Base-by-base conservation (phyloP, 176 grass and related monocot genomes). In the Otatea glauca region DNA sequence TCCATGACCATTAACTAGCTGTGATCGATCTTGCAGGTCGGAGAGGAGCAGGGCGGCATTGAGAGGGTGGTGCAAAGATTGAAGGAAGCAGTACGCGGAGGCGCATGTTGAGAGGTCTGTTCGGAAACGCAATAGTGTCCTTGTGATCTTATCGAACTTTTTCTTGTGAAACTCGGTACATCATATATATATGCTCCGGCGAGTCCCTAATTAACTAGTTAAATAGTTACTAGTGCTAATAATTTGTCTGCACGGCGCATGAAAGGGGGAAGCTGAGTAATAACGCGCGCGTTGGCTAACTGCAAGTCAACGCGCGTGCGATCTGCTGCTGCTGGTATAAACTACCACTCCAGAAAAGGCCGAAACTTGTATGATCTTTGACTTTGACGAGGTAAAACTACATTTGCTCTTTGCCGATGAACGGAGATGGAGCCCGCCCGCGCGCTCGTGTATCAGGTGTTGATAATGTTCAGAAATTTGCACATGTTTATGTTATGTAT, bases 11-110 rank as follows among this genome's bases (percentile, higher is more conserved):
- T 20, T 45, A 55, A 13, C 5, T 65, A 5, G 21, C 16, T 49
- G 18, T 35, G 18, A 15, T 78, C 1, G 18, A 15, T 78, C 1
- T 32, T 81, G n/a, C 54, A 90, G 89, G 34, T 90, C 0, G 75
- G 75, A 34, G 79, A 75, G 41, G 61, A 59, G 4, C 79, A 87
- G 41, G 84, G 75, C 13, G 64, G 75, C 49, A 87, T 90, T 67
- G 84, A 75, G 13, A 80, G 79, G 84, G 80, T 90, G n/a, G 80
- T 83, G 62, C 89, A 87, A 51, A 37, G 80, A 50, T 67, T 90
- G 5, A 87, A 51, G 84, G 84, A 39, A 68, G 63, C 75, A 18
- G 20, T 90, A 34, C 51, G 75, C 35, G 83, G 83, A 72, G 38
- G 41, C 18, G 38, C 56, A 43, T 2, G 38, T n/a, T 39, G 7